These are phyloP conservation scores for Casuarina cunninghamiana DNA, from an alignment of 306 rosid genomes.

Conservation along the genomic window DNA sequence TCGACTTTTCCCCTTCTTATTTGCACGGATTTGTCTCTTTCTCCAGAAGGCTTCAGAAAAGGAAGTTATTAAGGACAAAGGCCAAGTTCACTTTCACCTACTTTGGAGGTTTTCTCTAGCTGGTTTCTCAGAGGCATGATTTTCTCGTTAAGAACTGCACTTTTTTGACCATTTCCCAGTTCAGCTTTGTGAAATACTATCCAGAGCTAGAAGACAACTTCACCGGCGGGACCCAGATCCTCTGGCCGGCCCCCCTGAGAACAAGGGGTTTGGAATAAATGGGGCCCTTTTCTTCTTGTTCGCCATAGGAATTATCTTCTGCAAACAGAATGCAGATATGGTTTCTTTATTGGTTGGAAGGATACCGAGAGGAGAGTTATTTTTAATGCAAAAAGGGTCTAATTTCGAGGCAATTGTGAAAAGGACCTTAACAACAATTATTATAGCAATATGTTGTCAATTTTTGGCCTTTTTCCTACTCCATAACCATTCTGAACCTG, in stretches of 20 bases:
- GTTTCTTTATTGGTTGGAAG: too few species aligned
- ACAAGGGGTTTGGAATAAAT: constrained; percentile 28
- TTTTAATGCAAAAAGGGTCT: background rate
- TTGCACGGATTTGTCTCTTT: constrained; percentile 21
- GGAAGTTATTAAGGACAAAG: constrained; percentile 30
- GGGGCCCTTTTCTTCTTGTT: constrained; percentile 6
- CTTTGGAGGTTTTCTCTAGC: constrained; percentile 45
- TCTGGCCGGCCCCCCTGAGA: constrained; percentile 70
- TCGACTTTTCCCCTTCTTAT: constrained; percentile 42
- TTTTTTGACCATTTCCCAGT: constrained; percentile 32
- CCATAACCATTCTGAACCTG: too few species aligned
- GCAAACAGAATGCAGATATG: too few species aligned
- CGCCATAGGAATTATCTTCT: background rate
- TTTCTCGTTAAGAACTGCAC: constrained; percentile 40
- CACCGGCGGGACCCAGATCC: constrained; percentile 32
- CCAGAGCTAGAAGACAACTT: constrained; percentile 21
- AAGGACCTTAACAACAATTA: too few species aligned
- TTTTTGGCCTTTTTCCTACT: too few species aligned
- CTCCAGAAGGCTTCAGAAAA: constrained; percentile 16
- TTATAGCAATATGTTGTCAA: too few species aligned
- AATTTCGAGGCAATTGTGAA: background rate
- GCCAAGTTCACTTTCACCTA: constrained; percentile 26
- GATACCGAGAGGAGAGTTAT: too few species aligned
- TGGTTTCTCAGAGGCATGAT: constrained; percentile 47
- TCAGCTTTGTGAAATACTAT: constrained; percentile 17